Evolutionary conservation across 2,329 filamentous ascomycete genomes (phyloP).

Genomic region (Ceratocystis huliohia): DNA sequence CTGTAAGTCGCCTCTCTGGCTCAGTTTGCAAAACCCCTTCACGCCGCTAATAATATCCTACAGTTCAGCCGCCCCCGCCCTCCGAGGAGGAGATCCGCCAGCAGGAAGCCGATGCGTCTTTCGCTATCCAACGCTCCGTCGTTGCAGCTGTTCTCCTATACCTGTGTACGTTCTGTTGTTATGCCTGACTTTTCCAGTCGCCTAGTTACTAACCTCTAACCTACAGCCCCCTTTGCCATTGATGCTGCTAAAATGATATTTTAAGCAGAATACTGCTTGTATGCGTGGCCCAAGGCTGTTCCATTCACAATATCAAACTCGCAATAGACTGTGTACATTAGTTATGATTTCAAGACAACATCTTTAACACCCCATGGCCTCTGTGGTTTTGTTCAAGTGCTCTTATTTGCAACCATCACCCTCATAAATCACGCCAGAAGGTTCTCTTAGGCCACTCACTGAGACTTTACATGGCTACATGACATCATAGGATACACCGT

Average conservation of each 20-base stretch:
- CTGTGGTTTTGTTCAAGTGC: not conserved
- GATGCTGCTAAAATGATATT: slow-evolving; percentile 38
- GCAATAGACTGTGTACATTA: slow-evolving; percentile 15
- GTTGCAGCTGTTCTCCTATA: slow-evolving; percentile 58
- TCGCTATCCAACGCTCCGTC: slow-evolving; percentile 54
- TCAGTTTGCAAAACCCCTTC: not conserved
- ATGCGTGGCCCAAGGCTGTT: not conserved
- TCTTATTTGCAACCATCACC: not conserved
- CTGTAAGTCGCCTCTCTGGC: not conserved
- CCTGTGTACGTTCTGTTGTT: slow-evolving; percentile 47
- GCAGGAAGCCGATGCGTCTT: slow-evolving; percentile 54
- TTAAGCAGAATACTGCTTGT: slow-evolving; percentile 24
- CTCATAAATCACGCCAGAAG: not conserved
- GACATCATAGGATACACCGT: not conserved
- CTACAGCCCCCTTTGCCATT: slow-evolving; percentile 46
- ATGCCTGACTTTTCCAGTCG: not conserved
- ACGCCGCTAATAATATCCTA: not conserved
- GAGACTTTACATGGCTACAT: not conserved
- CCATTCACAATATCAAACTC: slow-evolving; percentile 13
- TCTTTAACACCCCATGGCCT: not conserved
- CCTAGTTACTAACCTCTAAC: not conserved
- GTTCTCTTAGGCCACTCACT: not conserved
- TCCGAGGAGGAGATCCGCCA: slow-evolving; percentile 56
- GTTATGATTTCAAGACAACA: slow-evolving; percentile 11
- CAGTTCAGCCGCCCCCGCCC: slow-evolving; percentile 56